phyloP scores from a whole-genome alignment of 192 early-diverging fungal genomes.

The Radiomyces spectabilis region DNA sequence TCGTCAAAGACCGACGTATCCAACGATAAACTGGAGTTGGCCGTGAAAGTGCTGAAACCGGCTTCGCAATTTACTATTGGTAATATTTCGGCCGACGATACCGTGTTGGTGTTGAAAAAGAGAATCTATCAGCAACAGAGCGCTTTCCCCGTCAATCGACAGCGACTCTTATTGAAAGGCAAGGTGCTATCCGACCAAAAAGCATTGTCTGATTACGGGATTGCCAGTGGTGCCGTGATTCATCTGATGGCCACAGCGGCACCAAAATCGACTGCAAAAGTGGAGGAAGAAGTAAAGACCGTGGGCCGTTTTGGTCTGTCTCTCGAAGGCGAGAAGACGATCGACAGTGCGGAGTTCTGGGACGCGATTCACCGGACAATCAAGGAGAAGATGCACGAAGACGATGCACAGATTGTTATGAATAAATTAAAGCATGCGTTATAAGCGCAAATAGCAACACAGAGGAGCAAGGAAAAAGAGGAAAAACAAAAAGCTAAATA shows the following conservation, averaged over 20 bases:
- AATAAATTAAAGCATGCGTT: too few relatives aligned
- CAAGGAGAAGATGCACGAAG: too few relatives aligned
- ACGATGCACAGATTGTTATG: too few relatives aligned
- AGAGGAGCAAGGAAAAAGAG: too few relatives aligned
- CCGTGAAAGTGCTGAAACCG: constrained; percentile 26
- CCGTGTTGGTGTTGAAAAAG: constrained; percentile 17
- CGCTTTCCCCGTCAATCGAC: constrained; percentile 19
- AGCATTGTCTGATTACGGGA: constrained; percentile 38
- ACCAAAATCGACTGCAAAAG: neutral
- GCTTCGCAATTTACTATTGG: constrained; percentile 21
- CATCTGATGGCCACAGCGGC: constrained; percentile 42
- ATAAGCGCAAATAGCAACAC: too few relatives aligned
- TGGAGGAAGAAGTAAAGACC: too few relatives aligned
- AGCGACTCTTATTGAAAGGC: constrained; percentile 53
- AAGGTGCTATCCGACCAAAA: constrained; percentile 50
- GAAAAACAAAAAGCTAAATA: too few relatives aligned
- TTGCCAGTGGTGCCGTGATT: constrained; percentile 32
- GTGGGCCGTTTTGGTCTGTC: too few relatives aligned
- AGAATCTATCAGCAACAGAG: constrained; percentile 24
- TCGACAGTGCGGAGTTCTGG: too few relatives aligned
- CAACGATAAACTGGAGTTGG: neutral
- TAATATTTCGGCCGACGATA: constrained; percentile 3
- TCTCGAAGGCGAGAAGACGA: too few relatives aligned
- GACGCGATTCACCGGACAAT: too few relatives aligned
- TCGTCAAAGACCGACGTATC: neutral